phyloP scores from a whole-genome alignment of 2,329 filamentous ascomycete genomes.

The Macrophomina phaseolina region DNA sequence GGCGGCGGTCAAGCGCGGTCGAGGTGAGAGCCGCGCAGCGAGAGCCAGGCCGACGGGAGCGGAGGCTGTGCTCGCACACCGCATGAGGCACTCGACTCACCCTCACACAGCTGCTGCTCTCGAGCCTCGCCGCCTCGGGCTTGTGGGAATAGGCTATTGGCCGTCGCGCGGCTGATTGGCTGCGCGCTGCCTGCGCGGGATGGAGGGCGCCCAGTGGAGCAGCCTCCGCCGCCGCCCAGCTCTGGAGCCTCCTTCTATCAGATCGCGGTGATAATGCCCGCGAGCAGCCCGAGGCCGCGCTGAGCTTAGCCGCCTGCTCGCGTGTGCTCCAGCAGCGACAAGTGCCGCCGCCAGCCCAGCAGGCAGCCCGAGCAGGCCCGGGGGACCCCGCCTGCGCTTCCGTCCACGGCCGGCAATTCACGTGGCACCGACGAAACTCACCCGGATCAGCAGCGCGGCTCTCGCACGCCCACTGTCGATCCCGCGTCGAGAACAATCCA shows the following conservation, averaged over 20 bases:
- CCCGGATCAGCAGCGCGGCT: slow-evolving; percentile 18
- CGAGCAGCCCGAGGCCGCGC: neutral
- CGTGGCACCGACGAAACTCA: slow-evolving; percentile 6
- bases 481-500: slow-evolving; percentile 21
- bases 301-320: slow-evolving; percentile 16
- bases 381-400: slow-evolving; percentile 6
- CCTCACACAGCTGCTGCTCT: neutral
- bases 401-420: slow-evolving; percentile 10
- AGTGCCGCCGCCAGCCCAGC: neutral
- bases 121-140: slow-evolving; percentile 21
- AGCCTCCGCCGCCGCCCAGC: slow-evolving; percentile 19
- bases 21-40: slow-evolving; percentile 12
- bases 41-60: neutral
- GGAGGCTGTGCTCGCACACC: slow-evolving; percentile 20
- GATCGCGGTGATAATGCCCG: neutral
- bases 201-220: slow-evolving; percentile 19
- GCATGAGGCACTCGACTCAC: slow-evolving; percentile 22
- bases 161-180: slow-evolving; percentile 12
- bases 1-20: slow-evolving; percentile 8
- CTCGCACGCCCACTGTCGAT: slow-evolving; percentile 18
- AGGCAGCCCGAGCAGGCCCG: neutral
- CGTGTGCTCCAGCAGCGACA: neutral
- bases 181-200: slow-evolving; percentile 8
- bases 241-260: slow-evolving; percentile 7
- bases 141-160: slow-evolving; percentile 24